Base-by-base conservation (phyloP, 176 grass and related monocot genomes). In the Eragrostis nindensis region DNA sequence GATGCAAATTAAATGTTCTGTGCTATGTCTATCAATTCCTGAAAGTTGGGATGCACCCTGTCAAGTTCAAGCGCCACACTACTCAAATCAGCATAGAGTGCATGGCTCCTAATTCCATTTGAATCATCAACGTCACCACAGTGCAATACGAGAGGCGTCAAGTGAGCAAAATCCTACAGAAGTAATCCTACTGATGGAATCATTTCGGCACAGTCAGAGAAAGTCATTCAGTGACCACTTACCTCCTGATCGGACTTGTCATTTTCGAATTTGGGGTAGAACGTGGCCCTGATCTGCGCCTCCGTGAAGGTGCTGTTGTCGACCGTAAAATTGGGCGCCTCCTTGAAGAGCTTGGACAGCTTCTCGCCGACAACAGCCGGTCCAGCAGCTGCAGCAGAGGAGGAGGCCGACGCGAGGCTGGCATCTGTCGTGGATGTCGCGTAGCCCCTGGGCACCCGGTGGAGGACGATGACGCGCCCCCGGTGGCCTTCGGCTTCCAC, bases 231-330 rank as follows among this genome's bases (percentile, higher is more conserved):
- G 57, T 5, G 24, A 27, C 11, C 24, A 80, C 82, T 55, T 66
- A 95, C 92, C 90, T 98, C 96, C 75, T 95, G 92, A 44, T 98
- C 96, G 5, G 90, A 93, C 68, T 98, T 98, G 56, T 98, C 96
- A 49, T 98, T 98, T 86, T 98, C 96, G 67, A 98, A 98, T 68
- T 98, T 98, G 52, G 96, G 96, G 74, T 95, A 98, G 79, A 98
- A 98, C 0, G 92, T 93, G 21, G 96, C 96, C 84, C 90, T 98
- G 66, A 93, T 85, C 81, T 98, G 74, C 25, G 92, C 88, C 71
- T 86, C 81, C 8, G 53, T 61, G 80, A 98, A 93, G 64, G 95
- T 91, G 82, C 41, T 89, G 36, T 89, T 71, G 70, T 91, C 90
- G 67, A 92, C 92, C 44, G 84, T 48, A 49, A 95, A 98, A n/a